phyloP scores from a whole-genome alignment of 768 basidiomycete genomes.

The Amanita polypyramis region DNA sequence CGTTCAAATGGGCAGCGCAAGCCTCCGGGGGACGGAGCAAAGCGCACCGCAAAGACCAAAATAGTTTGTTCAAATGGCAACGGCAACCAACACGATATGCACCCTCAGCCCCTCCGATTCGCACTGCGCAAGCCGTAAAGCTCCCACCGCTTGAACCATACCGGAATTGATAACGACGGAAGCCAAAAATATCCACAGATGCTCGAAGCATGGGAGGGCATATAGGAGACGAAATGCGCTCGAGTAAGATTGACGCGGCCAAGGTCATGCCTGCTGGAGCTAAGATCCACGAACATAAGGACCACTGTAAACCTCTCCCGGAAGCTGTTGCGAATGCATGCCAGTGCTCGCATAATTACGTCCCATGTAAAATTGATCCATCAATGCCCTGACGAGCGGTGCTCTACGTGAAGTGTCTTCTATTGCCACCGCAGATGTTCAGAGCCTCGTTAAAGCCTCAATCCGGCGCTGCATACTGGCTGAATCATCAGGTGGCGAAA shows the following conservation, averaged over 20 bases:
- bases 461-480: not conserved
- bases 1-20: not conserved
- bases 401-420: not conserved
- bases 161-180: constrained; percentile 7
- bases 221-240: constrained; percentile 3
- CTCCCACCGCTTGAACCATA: constrained; percentile 3
- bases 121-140: constrained; percentile 2
- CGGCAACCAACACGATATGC: constrained; percentile 6
- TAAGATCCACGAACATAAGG: not conserved
- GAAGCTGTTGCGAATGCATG: not conserved
- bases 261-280: not conserved
- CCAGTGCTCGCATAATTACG: not conserved
- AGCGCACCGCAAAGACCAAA: constrained; percentile 2
- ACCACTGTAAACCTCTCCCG: not conserved
- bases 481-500: not conserved
- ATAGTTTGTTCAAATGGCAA: constrained; percentile 2
- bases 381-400: not conserved
- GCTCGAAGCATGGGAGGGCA: not conserved
- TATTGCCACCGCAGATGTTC: not conserved
- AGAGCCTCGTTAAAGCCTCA: not conserved
- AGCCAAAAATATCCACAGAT: constrained; percentile 5
- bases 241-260: constrained; percentile 5
- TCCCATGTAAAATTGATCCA: not conserved
- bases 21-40: not conserved
- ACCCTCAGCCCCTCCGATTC: constrained; percentile 2